Conservation (phyloP, 805 yeast species). For the Candida sonorensis region DNA sequence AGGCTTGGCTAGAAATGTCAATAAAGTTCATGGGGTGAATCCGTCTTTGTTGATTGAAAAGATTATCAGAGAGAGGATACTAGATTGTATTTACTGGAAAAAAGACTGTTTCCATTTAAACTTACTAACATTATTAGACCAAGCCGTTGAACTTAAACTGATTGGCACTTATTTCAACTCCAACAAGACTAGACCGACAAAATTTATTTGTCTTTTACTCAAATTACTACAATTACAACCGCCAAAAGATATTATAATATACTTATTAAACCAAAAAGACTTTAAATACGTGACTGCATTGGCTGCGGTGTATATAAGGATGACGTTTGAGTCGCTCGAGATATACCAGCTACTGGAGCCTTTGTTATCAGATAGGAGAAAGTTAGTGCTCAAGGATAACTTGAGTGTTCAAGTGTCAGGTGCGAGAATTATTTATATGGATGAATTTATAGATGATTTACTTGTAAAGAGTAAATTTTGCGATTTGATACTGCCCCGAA, state of each 20-base stretch:
- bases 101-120: constrained; percentile 44
- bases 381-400: constrained; percentile 43
- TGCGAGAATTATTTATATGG: constrained; percentile 49
- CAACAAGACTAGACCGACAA: constrained; percentile 52
- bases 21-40: constrained; percentile 36
- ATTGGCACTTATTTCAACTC: constrained; percentile 39
- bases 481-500: constrained; percentile 67
- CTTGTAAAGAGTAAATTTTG: constrained; percentile 52
- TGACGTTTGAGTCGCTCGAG: constrained; percentile 35
- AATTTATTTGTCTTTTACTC: constrained; percentile 69
- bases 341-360: constrained; percentile 49
- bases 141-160: constrained; percentile 32
- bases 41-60: constrained; percentile 50
- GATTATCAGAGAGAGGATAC: constrained; percentile 49
- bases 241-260: constrained; percentile 42
- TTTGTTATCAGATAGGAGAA: constrained; percentile 58
- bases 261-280: constrained; percentile 51
- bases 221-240: constrained; percentile 78
- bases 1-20: constrained; percentile 25
- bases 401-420: constrained; percentile 28
- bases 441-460: constrained; percentile 65
- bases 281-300: constrained; percentile 76
- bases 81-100: constrained; percentile 54
- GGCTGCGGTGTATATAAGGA: constrained; percentile 56
- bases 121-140: constrained; percentile 37